Percentiles rank a stretch among this genome's conserved stretches.
phyloP scores from a whole-genome alignment of 345 rosid species.

The Murraya koenigii region DNA sequence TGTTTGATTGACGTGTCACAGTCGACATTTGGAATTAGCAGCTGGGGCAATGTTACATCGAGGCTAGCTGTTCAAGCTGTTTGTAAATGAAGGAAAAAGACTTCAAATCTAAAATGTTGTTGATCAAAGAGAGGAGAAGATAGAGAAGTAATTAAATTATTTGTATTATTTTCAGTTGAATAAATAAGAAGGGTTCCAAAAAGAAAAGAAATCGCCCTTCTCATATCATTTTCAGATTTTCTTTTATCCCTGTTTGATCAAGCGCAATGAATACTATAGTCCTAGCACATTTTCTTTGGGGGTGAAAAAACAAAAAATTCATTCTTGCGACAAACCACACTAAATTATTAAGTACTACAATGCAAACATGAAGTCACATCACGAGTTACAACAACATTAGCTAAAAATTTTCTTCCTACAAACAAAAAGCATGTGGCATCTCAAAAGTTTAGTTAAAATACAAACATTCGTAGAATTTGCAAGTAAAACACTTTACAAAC shows the following conservation, averaged over 20 bases:
- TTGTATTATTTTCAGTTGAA: background rate
- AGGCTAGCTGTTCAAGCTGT: constrained; percentile 36
- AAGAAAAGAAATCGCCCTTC: too few species aligned
- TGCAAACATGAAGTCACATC: background rate
- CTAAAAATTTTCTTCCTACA: background rate
- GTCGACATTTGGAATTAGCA: constrained; percentile 26
- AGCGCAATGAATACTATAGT: too few species aligned
- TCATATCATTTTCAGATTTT: too few species aligned
- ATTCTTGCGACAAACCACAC: too few species aligned
- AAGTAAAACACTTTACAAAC: background rate
- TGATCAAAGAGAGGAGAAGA: background rate
- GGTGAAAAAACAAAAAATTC: background rate
- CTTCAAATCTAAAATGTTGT: background rate
- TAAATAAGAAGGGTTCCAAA: background rate
- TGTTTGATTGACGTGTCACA: constrained; percentile 27
- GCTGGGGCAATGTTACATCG: constrained; percentile 5
- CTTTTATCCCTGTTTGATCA: too few species aligned
- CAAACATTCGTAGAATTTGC: background rate
- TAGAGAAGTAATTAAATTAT: background rate
- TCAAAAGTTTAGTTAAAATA: background rate
- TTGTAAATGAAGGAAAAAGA: constrained; percentile 8
- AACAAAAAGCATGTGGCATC: background rate
- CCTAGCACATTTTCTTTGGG: background rate
- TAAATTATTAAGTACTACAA: too few species aligned
- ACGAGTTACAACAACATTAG: too few species aligned